Conservation (phyloP, 805 yeast genomes). For the Saccharomycopsis selenospora region DNA sequence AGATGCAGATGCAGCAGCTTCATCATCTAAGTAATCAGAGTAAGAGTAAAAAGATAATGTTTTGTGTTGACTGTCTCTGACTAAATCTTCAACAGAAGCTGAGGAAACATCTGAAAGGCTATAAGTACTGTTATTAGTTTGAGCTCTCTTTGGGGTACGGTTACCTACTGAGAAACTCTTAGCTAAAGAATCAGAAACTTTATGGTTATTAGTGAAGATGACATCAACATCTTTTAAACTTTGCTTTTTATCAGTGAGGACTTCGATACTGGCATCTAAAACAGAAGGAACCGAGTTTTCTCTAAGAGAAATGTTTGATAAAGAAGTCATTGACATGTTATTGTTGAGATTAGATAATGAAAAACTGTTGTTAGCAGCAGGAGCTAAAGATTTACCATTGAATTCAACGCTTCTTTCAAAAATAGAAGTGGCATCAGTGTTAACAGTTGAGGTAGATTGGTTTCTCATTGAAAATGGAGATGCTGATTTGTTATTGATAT, state of each 20-base stretch:
- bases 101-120: not conserved
- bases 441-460: slow-evolving; percentile 8
- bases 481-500: not conserved
- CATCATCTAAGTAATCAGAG: slow-evolving; percentile 17
- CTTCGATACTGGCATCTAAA: slow-evolving; percentile 20
- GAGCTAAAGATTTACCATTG: no score
- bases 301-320: slow-evolving; percentile 1
- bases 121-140: not conserved
- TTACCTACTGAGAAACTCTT: not conserved
- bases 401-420: slow-evolving; percentile 21
- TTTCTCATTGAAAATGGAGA: slow-evolving; percentile 5
- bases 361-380: slow-evolving; percentile 8
- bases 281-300: slow-evolving; percentile 20
- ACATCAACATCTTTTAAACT: slow-evolving; percentile 9
- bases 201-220: slow-evolving; percentile 3
- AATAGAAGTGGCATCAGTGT: slow-evolving; percentile 8
- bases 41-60: slow-evolving; percentile 16
- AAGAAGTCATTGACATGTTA: slow-evolving; percentile 1
- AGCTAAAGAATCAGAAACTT: slow-evolving; percentile 4
- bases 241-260: slow-evolving; percentile 3
- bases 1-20: no score
- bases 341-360: slow-evolving; percentile 8
- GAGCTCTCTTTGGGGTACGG: slow-evolving; percentile 1
- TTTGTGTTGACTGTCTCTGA: slow-evolving; percentile 12
- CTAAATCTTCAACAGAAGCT: slow-evolving; percentile 19